Evolutionary conservation across 139 green algal genomes (phyloP).

Genomic region (Pycnococcus provasolii): DNA sequence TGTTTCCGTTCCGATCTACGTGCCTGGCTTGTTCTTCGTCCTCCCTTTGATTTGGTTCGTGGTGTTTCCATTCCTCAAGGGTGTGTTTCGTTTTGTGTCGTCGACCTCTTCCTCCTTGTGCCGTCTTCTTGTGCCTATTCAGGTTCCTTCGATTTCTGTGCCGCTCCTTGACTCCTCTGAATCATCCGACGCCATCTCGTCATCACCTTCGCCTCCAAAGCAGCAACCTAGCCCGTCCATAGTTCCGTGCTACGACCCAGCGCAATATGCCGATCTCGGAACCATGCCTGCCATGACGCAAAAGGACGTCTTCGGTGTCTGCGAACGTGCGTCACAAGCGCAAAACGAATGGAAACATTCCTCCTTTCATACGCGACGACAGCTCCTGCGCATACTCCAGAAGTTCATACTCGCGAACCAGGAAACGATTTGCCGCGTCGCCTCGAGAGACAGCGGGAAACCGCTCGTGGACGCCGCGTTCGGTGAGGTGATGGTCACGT

Average conservation of each 20-base stretch:
- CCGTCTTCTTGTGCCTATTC: too few relatives aligned
- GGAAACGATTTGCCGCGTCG: slow-evolving; percentile 80
- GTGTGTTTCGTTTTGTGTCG: too few relatives aligned
- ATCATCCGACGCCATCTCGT: too few relatives aligned
- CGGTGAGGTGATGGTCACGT: slow-evolving; percentile 88
- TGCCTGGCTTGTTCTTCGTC: too few relatives aligned
- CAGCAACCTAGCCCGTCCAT: too few relatives aligned
- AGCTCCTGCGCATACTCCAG: slow-evolving; percentile 66
- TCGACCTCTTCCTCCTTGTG: too few relatives aligned
- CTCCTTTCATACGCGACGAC: slow-evolving; percentile 59
- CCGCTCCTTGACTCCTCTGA: too few relatives aligned
- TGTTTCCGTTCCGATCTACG: too few relatives aligned
- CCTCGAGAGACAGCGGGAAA: slow-evolving; percentile 84
- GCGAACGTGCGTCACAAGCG: slow-evolving; percentile 14
- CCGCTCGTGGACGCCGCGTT: slow-evolving; percentile 85
- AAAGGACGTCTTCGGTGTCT: slow-evolving; percentile 32
- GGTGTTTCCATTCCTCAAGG: too few relatives aligned
- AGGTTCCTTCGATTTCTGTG: too few relatives aligned
- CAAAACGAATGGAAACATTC: slow-evolving; percentile 57
- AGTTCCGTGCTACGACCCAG: slow-evolving; percentile 70
- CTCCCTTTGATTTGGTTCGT: too few relatives aligned
- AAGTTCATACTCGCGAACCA: slow-evolving; percentile 85
- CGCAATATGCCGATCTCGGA: slow-evolving; percentile 60
- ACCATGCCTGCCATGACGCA: slow-evolving; percentile 59
- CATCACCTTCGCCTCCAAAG: too few relatives aligned